Conservation (phyloP, 257 asterid species). For the Craterostigma plantagineum region DNA sequence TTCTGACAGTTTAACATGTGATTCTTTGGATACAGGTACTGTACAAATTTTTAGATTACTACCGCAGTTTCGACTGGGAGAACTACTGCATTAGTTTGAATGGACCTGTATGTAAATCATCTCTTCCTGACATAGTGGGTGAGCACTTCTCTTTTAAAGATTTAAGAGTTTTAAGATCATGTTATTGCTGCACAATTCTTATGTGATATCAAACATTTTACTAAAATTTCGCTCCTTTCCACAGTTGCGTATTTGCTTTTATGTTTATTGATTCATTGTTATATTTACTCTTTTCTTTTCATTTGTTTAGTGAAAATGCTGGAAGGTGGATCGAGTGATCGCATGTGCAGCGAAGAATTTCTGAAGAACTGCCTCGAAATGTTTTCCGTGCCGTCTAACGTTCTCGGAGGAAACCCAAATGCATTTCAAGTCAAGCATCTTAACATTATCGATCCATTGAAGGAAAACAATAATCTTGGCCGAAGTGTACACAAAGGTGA, state of each 20-base stretch:
- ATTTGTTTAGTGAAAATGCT: conserved; percentile 35
- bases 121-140: conserved; percentile 15
- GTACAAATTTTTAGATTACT: conserved; percentile 17
- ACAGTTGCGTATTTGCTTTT: too few relatives aligned
- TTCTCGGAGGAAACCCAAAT: conserved; percentile 24
- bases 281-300: not conserved
- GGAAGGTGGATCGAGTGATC: conserved; percentile 15
- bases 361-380: conserved; percentile 34
- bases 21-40: conserved; percentile 15
- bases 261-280: too few relatives aligned
- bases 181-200: not conserved
- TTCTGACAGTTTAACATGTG: not conserved
- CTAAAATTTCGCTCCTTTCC: not conserved
- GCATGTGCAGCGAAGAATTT: conserved; percentile 45
- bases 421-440: conserved; percentile 43
- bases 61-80: conserved; percentile 18
- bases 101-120: conserved; percentile 16
- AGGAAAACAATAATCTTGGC: conserved; percentile 73
- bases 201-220: too few relatives aligned
- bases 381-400: conserved; percentile 36
- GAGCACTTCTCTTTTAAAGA: conserved; percentile 2
- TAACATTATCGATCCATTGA: conserved; percentile 73
- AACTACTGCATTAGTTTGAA: conserved; percentile 15
- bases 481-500: conserved; percentile 28
- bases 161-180: not conserved